Evolutionary conservation across 805 yeast species (phyloP).

Genomic region (Ogataea siamensis): DNA sequence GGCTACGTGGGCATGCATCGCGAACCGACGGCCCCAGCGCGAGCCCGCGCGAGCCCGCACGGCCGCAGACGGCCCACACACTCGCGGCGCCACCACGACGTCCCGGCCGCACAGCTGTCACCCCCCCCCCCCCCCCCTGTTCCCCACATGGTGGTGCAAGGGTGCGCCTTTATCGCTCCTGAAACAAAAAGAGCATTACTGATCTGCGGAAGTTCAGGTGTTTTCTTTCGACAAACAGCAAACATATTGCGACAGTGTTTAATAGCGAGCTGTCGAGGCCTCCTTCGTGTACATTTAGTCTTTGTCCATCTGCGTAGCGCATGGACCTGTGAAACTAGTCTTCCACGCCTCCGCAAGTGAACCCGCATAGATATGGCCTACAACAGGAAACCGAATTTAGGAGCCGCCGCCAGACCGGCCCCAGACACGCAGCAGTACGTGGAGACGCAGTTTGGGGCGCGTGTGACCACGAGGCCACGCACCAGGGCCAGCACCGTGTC

Average conservation of each 20-base stretch:
- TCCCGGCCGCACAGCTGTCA: neutral
- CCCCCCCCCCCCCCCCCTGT: neutral
- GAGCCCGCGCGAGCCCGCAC: no score
- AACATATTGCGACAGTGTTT: no score
- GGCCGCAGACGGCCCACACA: no score
- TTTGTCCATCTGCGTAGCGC: no score
- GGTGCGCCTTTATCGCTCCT: neutral
- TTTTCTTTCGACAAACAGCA: neutral
- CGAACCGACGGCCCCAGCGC: no score
- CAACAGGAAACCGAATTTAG: neutral
- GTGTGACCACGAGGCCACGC: neutral
- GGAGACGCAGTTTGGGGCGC: neutral
- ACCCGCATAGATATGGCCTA: neutral
- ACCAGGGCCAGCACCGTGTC: constrained; percentile 3
- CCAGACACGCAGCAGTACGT: neutral
- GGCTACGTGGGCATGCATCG: no score
- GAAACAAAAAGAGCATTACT: neutral
- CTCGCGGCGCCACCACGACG: no score
- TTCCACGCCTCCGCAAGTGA: no score
- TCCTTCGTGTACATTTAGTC: neutral
- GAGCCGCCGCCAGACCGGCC: neutral
- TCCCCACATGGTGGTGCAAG: constrained; percentile 1
- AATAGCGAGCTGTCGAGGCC: no score
- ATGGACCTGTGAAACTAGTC: no score
- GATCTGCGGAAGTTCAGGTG: constrained; percentile 1